These are phyloP conservation scores for Calycina marina DNA, from an alignment of 2,329 filamentous ascomycete species.

Conservation along the genomic window DNA sequence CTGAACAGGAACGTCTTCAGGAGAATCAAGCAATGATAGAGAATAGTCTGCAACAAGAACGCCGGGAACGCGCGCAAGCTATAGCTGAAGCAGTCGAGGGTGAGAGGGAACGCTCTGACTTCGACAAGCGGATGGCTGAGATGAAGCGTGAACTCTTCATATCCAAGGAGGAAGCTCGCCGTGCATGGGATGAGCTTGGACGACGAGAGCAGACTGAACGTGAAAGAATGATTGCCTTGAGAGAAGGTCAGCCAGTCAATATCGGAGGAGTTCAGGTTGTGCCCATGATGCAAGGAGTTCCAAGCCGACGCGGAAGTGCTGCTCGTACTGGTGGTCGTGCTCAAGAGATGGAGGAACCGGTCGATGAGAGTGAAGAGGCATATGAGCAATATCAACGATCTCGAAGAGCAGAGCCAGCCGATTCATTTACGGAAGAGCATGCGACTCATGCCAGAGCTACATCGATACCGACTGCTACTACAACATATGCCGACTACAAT, in stretches of 20 bases:
- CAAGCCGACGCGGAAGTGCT: constrained; percentile 35
- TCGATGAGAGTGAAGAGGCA: constrained; percentile 13
- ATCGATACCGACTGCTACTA: constrained; percentile 13
- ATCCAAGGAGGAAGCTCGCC: constrained; percentile 85
- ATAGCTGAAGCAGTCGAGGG: constrained; percentile 50
- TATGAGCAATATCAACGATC: constrained; percentile 18
- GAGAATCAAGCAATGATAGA: constrained; percentile 76
- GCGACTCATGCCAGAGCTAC: constrained; percentile 16
- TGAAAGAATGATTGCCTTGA: constrained; percentile 70
- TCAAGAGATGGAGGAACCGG: constrained; percentile 12
- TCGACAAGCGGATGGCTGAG: constrained; percentile 69
- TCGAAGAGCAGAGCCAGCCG: constrained; percentile 41
- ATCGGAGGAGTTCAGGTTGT: constrained; percentile 92
- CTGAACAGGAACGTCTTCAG: constrained; percentile 71
- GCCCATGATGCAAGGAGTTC: constrained; percentile 66
- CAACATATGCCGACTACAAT: constrained; percentile 23
- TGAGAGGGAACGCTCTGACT: constrained; percentile 52
- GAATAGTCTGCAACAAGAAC: constrained; percentile 57
- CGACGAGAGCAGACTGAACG: constrained; percentile 86
- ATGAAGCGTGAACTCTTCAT: constrained; percentile 89
- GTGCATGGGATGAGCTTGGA: constrained; percentile 95
- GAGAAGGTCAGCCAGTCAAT: constrained; percentile 74
- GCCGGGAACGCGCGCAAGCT: constrained; percentile 52
- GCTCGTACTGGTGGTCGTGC: constrained; percentile 12
- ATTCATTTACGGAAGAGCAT: constrained; percentile 41